Evolutionary conservation across 805 yeast species (phyloP).

Genomic region (Grigorovia jiainica): DNA sequence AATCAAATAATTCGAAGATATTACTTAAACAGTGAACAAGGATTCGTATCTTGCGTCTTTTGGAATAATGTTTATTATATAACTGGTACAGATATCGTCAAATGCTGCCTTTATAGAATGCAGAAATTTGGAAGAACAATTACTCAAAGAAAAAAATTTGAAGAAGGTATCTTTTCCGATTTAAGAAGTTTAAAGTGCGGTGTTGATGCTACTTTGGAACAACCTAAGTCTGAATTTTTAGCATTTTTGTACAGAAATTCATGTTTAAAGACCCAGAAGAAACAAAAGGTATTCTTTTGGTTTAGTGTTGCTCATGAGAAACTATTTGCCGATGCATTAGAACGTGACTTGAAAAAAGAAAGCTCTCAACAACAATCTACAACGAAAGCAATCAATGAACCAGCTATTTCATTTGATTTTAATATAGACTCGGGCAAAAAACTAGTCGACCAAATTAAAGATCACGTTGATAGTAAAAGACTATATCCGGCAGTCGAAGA

Average conservation of each 20-base stretch:
- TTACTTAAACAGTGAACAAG: slow-evolving; percentile 78
- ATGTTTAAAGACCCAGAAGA: slow-evolving; percentile 89
- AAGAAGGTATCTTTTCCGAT: slow-evolving; percentile 92
- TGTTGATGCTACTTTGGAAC: slow-evolving; percentile 77
- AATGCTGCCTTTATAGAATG: slow-evolving; percentile 84
- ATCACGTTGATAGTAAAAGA: slow-evolving; percentile 2
- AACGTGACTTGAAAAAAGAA: slow-evolving; percentile 83
- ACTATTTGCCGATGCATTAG: slow-evolving; percentile 86
- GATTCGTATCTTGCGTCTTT: slow-evolving; percentile 79
- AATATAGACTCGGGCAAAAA: slow-evolving; percentile 38
- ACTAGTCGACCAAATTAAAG: slow-evolving; percentile 43
- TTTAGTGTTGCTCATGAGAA: slow-evolving; percentile 91
- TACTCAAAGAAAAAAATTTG: slow-evolving; percentile 82
- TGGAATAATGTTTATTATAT: slow-evolving; percentile 88
- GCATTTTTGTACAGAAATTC: slow-evolving; percentile 77
- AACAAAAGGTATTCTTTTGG: slow-evolving; percentile 96
- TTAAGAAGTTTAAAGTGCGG: slow-evolving; percentile 79
- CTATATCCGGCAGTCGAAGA: neutral
- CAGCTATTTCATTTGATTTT: slow-evolving; percentile 67
- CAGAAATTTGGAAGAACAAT: slow-evolving; percentile 83
- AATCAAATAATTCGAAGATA: slow-evolving; percentile 82
- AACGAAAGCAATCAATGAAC: slow-evolving; percentile 63
- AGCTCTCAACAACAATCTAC: slow-evolving; percentile 51
- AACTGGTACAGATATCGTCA: slow-evolving; percentile 93
- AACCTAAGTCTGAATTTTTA: slow-evolving; percentile 76